A percentile compares a stretch with the other conserved stretches of the same genome.
These are phyloP conservation scores for Ophiostoma tasmaniense DNA, from an alignment of 2,329 filamentous ascomycete species.

Conservation along the genomic window DNA sequence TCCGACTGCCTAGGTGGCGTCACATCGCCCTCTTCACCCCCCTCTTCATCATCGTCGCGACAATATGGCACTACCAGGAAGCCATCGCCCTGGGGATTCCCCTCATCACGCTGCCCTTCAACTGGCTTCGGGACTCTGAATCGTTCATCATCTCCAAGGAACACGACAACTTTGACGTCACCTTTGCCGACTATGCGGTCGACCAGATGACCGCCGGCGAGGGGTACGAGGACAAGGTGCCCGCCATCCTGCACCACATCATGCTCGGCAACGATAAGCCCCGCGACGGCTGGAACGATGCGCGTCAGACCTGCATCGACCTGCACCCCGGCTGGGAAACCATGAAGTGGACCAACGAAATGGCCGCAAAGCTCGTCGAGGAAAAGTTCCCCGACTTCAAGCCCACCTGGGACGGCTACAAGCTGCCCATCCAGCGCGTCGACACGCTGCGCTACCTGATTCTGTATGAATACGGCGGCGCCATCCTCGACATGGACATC, in stretches of 20 bases:
- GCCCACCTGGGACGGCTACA: conserved; percentile 64
- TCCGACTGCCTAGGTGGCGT: background rate
- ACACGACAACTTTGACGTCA: conserved; percentile 14
- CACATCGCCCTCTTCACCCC: conserved; percentile 1
- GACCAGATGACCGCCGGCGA: conserved; percentile 10
- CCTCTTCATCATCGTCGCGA: background rate
- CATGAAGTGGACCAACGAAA: conserved; percentile 14
- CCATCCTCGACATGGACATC: conserved; percentile 15
- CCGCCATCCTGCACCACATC: conserved; percentile 14
- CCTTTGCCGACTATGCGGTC: conserved; percentile 12
- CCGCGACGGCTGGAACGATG: conserved; percentile 8
- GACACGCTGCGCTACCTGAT: conserved; percentile 75
- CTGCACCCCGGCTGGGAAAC: conserved; percentile 14
- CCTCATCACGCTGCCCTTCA: background rate
- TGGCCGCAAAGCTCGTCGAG: conserved; percentile 48
- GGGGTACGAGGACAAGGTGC: conserved; percentile 11
- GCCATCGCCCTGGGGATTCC: background rate
- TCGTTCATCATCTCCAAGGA: conserved; percentile 9
- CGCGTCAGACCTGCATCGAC: conserved; percentile 14
- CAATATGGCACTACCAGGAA: conserved; percentile 4
- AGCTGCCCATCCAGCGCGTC: conserved; percentile 65
- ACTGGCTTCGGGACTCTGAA: conserved; percentile 3
- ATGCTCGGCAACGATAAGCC: conserved; percentile 8
- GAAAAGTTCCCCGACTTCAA: conserved; percentile 70
- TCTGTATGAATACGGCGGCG: conserved; percentile 61